A percentile compares a stretch with the other conserved stretches of the same genome.
These are phyloP conservation scores for Nephelium lappaceum DNA, from an alignment of 345 rosid species.

Conservation along the genomic window DNA sequence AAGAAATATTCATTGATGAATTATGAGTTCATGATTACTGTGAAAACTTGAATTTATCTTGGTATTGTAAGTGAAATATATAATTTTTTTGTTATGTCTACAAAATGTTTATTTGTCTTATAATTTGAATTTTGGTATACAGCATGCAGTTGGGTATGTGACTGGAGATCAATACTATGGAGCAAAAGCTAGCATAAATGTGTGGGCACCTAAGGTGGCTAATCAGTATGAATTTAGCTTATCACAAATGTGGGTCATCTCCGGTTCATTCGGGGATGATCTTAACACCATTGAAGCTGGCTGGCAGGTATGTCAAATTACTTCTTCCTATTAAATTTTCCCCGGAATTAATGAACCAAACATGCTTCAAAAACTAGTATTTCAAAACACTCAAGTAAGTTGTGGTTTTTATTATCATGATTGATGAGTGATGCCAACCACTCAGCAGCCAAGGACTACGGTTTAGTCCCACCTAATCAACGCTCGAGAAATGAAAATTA, in stretches of 20 bases:
- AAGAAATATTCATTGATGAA: not conserved
- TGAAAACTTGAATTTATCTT: not conserved
- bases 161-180: slow-evolving; percentile 86
- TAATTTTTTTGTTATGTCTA: not conserved
- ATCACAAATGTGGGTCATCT: slow-evolving; percentile 95
- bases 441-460: not conserved
- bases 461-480: not conserved
- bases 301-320: slow-evolving; percentile 69
- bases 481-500: not conserved
- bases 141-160: slow-evolving; percentile 98
- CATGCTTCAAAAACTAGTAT: not conserved
- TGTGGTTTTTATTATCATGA: not conserved
- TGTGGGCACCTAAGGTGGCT: slow-evolving; percentile 85
- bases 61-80: not conserved
- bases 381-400: not conserved
- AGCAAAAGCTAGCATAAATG: slow-evolving; percentile 96
- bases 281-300: slow-evolving; percentile 99
- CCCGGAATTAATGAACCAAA: not conserved
- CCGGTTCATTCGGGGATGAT: slow-evolving; percentile 89
- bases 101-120: not conserved
- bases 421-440: too few species aligned
- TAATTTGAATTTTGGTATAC: slow-evolving; percentile 10
- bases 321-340: not conserved
- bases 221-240: slow-evolving; percentile 88
- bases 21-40: too few species aligned